A percentile compares a stretch with the other conserved stretches of the same genome.
Evolutionary conservation across 2,329 filamentous ascomycete genomes (phyloP).

Genomic region (Albifimbria verrucaria): DNA sequence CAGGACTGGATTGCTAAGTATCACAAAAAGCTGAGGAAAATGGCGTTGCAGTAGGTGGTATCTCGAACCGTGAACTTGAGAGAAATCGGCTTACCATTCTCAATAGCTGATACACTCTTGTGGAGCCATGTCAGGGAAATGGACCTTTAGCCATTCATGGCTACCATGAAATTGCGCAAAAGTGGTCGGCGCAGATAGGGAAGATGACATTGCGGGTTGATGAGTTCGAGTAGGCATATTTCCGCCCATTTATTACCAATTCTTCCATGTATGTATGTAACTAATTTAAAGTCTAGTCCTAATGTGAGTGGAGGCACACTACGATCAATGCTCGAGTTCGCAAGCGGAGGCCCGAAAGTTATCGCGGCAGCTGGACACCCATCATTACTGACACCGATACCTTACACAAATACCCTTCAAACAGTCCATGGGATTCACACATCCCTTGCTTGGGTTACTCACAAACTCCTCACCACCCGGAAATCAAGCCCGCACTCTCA

Average conservation of each 20-base stretch:
- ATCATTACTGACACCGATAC: background rate
- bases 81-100: background rate
- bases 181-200: background rate
- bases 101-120: conserved; percentile 3
- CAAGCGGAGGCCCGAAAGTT: background rate
- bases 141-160: conserved; percentile 1
- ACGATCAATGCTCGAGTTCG: background rate
- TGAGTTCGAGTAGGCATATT: background rate
- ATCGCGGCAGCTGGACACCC: background rate
- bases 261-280: background rate
- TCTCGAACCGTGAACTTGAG: background rate
- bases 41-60: background rate
- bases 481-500: conserved; percentile 8
- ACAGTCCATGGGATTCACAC: conserved; percentile 4
- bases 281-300: background rate
- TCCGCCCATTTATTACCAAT: background rate
- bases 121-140: conserved; percentile 2
- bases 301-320: conserved; percentile 1
- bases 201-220: background rate
- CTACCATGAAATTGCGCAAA: background rate
- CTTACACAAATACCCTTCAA: background rate
- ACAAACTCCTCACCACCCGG: conserved; percentile 8
- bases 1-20: background rate
- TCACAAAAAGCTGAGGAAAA: background rate
- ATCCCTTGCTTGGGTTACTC: conserved; percentile 7